Evolutionary conservation across 352 stramenopile genomes (phyloP).

Genomic region (Peronospora destructor): DNA sequence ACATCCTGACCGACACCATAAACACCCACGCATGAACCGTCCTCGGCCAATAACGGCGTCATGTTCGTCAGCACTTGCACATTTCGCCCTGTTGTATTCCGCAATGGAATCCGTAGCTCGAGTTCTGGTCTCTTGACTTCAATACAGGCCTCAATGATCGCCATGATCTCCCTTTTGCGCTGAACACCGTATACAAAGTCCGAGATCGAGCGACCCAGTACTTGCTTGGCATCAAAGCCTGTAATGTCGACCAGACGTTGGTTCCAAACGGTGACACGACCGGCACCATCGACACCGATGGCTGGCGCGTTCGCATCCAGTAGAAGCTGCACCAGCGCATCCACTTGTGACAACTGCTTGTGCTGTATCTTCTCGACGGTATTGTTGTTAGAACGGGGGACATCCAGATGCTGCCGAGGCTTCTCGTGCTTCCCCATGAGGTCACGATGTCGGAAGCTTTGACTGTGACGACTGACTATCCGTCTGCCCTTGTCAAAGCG

Average conservation of each 20-base stretch:
- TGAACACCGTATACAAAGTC: constrained; percentile 48
- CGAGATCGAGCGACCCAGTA: constrained; percentile 35
- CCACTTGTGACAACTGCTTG: constrained; percentile 8
- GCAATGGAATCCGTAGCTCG: constrained; percentile 41
- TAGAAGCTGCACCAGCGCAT: constrained; percentile 33
- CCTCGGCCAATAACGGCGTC: constrained; percentile 38
- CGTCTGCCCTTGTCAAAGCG: constrained; percentile 11
- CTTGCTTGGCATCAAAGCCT: constrained; percentile 33
- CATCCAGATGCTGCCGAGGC: background rate
- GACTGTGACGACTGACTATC: too few relatives aligned
- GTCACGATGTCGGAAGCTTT: too few relatives aligned
- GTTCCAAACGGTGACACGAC: constrained; percentile 64
- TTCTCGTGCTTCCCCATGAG: constrained; percentile 25
- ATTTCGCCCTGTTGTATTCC: constrained; percentile 36
- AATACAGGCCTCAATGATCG: constrained; percentile 20
- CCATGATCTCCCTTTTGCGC: constrained; percentile 27
- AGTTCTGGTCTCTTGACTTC: constrained; percentile 39
- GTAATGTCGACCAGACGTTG: constrained; percentile 42
- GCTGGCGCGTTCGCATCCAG: constrained; percentile 59
- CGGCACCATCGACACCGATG: constrained; percentile 42
- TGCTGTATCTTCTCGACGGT: background rate
- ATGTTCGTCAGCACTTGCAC: constrained; percentile 48
- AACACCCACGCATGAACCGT: constrained; percentile 38
- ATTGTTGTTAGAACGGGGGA: constrained; percentile 12
- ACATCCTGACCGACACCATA: constrained; percentile 53